A percentile compares a stretch with the other conserved stretches of the same genome.
phyloP scores from a whole-genome alignment of 2,329 filamentous ascomycete species.

The Colletotrichum higginsianum region DNA sequence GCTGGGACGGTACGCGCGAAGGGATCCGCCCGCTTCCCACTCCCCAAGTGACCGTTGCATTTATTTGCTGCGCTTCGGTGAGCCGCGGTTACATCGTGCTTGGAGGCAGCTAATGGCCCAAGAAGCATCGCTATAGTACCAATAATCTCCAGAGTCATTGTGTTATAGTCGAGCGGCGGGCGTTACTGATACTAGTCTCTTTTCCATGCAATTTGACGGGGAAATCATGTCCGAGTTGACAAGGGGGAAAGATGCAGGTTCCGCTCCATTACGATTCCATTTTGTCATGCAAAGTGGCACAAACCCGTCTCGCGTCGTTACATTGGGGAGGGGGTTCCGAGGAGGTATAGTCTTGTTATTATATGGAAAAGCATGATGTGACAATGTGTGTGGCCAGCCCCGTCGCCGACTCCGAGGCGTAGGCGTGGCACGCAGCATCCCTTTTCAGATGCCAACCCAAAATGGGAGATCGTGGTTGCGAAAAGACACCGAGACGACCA shows the following conservation, averaged over 20 bases:
- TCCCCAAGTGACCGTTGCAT: slow-evolving; percentile 2
- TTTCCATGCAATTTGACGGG: background rate
- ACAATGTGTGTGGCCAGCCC: no score
- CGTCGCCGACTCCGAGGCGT: background rate
- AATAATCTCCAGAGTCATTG: slow-evolving; percentile 17
- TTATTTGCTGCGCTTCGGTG: slow-evolving; percentile 21
- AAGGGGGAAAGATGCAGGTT: background rate
- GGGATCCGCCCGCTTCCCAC: slow-evolving; percentile 11
- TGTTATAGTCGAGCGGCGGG: background rate
- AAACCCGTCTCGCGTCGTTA: background rate
- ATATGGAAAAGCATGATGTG: no score
- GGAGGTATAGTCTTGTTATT: no score
- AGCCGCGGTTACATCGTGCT: slow-evolving; percentile 37
- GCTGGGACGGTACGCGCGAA: slow-evolving; percentile 4
- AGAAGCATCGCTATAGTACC: slow-evolving; percentile 13
- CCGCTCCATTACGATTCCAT: background rate
- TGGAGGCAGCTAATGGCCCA: slow-evolving; percentile 12
- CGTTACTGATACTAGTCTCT: background rate
- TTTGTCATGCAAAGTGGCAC: background rate
- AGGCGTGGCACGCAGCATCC: background rate
- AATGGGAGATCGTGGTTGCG: background rate
- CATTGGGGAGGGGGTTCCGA: background rate
- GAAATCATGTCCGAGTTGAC: background rate
- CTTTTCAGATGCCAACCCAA: no score
- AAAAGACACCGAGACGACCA: background rate